Base-by-base conservation (phyloP, 208 protist genomes). In the Phytomonas sp. region DNA sequence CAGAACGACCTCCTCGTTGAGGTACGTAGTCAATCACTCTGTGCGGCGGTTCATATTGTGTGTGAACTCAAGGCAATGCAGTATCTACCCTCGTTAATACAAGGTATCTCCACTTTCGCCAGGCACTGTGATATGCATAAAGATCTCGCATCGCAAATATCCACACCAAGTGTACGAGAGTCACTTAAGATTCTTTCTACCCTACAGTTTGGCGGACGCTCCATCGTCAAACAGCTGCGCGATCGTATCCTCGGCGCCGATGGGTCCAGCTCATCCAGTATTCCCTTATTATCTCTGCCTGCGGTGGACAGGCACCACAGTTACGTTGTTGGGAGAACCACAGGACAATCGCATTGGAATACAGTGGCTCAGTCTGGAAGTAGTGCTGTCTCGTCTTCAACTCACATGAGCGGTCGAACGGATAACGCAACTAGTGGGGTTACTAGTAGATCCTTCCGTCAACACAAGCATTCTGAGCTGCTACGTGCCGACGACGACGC, bases 61-160 rank as follows among this genome's bases (percentile, higher is more conserved):
- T 95, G 87, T 62, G 84, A 94, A 69, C 83, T 96, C 15, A 93
- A 96, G 65, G 89, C 87, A 29, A 80, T 87, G 29, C 91, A 96
- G 73, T 87, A 94, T 78, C 82, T 94, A 63, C 77, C 91, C 8
- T 82, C 83, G 9, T 77, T 96, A 26, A 73, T 96, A 59, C 87
- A 94, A 74, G 81, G 81, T 66, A 89, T 94, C 59, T 79, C 84
- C 67, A 94, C 85, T 0, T 81, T 96, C 37, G 87, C 82, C 29
- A 85, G 91, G 26, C 91, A 96, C 73, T 96, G 88, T 68, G 82
- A 94, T 69, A 62, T 93, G 33, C 87, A 84, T 71, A 82, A 90
- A 62, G 87, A 92, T 60, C 82, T 96, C 17, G 87, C 85, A 28
- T 81, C 82, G 4, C 91, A 86, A 29, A 81, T 96, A 20, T 89